Percentiles rank a stretch among this genome's conserved stretches.
Conservation (phyloP, 306 rosid genomes). For the Oxytropis ochrocephala region DNA sequence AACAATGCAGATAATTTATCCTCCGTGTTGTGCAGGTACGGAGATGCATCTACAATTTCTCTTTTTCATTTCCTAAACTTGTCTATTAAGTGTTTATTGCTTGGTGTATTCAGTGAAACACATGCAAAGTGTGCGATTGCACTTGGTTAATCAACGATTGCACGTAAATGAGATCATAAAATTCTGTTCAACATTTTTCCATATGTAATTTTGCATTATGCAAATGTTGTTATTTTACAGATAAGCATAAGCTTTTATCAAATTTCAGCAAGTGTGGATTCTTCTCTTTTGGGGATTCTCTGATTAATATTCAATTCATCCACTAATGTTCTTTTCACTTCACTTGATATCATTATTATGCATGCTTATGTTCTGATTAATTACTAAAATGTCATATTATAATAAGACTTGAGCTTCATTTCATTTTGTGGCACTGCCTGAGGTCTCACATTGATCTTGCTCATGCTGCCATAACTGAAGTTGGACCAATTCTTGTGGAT, state of each 20-base stretch:
- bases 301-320: conserved; percentile 1
- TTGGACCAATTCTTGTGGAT: conserved; percentile 31
- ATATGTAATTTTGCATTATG: not conserved
- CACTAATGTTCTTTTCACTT: not conserved
- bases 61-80: not conserved
- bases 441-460: conserved; percentile 33
- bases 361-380: not conserved
- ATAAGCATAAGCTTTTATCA: not conserved
- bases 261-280: conserved; percentile 6
- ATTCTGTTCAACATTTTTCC: conserved; percentile 2
- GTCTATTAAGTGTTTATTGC: not conserved
- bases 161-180: not conserved
- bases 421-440: conserved; percentile 29
- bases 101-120: not conserved
- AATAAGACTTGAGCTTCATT: conserved; percentile 1
- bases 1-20: not conserved
- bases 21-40: not conserved
- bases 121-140: not conserved
- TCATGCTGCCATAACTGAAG: conserved; percentile 53
- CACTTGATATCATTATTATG: conserved; percentile 9
- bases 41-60: not conserved
- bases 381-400: not conserved
- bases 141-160: not conserved
- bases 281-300: conserved; percentile 20
- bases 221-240: conserved; percentile 4